Evolutionary conservation across 352 stramenopile genomes (phyloP), one percentile per base, ranked within the genome.

Genomic region (Globisporangium viniferum): DNA sequence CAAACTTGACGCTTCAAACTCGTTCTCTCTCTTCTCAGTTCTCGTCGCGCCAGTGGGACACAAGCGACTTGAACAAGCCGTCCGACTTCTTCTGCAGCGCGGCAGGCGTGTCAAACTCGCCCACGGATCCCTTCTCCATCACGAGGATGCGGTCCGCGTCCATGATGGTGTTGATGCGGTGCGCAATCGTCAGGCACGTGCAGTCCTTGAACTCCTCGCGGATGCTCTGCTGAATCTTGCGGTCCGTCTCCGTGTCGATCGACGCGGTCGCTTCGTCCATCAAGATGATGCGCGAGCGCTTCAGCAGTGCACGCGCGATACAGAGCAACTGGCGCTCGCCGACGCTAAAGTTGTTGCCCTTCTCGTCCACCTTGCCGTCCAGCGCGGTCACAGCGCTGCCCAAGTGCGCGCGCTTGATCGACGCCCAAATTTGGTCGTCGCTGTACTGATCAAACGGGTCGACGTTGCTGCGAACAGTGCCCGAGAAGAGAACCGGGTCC

Each of bases 231-330:
- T 96, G 89, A 64, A 98, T 97, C 66, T 94, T 93, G 56, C 82
- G 77, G 76, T 99, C 95, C 3, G 87, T 97, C 63, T 93, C 86
- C 9, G 74, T 83, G 66, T 97, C 92, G 54, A 97, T 96, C 9
- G 88, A 95, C 15, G 92, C 92, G 9, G 97, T 99, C 2, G 97
- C 97, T 77, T 99, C 98, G 68, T 99, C 98, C 86, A 99, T 98
- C 2, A 99, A 73, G 41, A 99, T 87, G 39, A 99, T 97, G 14
- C 74, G 71, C 58, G 92, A 95, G 29, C 95, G 85, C 44, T 90
- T 88, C 3, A 99, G 78, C 57, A 99, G 73, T 18, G 97, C 97
- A 55, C 98, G 82, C 53, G 92, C 97, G 64, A 99, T 92, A 68
- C 95, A 98, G 8, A 99, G 67, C 36, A 99, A 70, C 75, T 99